Percentiles rank a stretch among this genome's conserved stretches.
Evolutionary conservation across 176 grass and related monocot genomes (phyloP).

Genomic region (Bonia amplexicaulis): DNA sequence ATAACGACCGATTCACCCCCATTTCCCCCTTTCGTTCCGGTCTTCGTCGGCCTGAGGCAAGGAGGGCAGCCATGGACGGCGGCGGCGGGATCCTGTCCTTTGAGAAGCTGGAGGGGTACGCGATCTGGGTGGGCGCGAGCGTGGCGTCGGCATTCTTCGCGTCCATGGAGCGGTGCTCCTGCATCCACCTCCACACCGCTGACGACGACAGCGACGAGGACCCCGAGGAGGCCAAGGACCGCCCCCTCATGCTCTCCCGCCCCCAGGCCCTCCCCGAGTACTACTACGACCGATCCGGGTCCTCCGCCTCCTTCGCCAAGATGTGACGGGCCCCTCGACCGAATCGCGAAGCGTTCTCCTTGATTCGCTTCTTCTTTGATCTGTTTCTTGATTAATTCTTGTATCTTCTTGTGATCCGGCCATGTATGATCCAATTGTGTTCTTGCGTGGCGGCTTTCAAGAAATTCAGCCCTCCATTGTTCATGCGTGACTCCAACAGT

Average conservation of each 20-base stretch:
- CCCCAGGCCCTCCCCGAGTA: constrained; percentile 42
- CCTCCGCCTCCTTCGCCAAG: constrained; percentile 42
- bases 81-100: constrained; percentile 27
- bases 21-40: neutral
- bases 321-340: constrained; percentile 21
- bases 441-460: neutral
- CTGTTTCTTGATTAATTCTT: constrained; percentile 7
- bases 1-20: neutral
- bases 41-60: neutral
- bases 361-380: constrained; percentile 1
- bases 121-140: constrained; percentile 53
- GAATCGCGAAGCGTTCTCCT: neutral
- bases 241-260: constrained; percentile 58
- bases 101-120: constrained; percentile 48
- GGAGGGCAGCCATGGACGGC: constrained; percentile 29
- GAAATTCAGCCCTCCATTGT: neutral
- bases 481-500: neutral
- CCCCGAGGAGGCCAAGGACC: constrained; percentile 61
- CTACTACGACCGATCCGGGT: constrained; percentile 42
- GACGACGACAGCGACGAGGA: constrained; percentile 71
- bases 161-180: constrained; percentile 71
- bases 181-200: constrained; percentile 77
- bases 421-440: neutral
- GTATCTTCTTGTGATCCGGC: neutral
- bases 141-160: constrained; percentile 71